phyloP scores from a whole-genome alignment of 1,139 yeast genomes.

The Pichia sp. region DNA sequence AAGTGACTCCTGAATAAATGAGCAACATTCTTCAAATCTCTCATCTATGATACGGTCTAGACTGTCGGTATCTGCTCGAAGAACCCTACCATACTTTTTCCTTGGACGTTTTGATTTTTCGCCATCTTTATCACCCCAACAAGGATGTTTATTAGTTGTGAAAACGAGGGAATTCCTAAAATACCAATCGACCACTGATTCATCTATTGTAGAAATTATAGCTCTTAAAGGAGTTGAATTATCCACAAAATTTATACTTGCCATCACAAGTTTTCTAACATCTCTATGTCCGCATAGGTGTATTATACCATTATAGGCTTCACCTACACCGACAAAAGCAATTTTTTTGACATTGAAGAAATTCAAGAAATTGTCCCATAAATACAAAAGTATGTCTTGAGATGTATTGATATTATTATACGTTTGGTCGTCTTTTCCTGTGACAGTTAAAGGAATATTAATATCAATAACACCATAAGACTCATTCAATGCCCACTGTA shows the following conservation, averaged over 20 bases:
- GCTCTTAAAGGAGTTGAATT: conserved; percentile 56
- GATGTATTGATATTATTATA: conserved; percentile 54
- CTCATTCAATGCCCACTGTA: conserved; percentile 51
- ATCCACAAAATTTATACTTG: conserved; percentile 66
- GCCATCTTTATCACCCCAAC: conserved; percentile 53
- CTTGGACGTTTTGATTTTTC: conserved; percentile 57
- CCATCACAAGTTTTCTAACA: conserved; percentile 56
- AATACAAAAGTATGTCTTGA: conserved; percentile 67
- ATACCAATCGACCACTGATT: conserved; percentile 85
- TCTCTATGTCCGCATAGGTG: conserved; percentile 83
- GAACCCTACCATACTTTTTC: conserved; percentile 82
- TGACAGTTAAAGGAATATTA: conserved; percentile 52
- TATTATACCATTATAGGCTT: conserved; percentile 79
- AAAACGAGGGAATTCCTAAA: conserved; percentile 80
- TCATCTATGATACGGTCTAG: conserved; percentile 73
- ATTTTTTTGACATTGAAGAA: conserved; percentile 65
- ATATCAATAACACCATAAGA: conserved; percentile 79
- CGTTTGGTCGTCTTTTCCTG: conserved; percentile 37
- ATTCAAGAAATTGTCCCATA: conserved; percentile 88
- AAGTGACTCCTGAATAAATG: conserved; percentile 70
- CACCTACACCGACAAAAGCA: conserved; percentile 84
- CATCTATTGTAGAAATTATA: conserved; percentile 81
- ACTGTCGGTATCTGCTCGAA: conserved; percentile 66
- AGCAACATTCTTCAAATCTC: conserved; percentile 78
- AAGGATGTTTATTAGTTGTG: conserved; percentile 63